Evolutionary conservation across 164 flowering plant genomes (phyloP).

Genomic region (Annona cherimola): DNA sequence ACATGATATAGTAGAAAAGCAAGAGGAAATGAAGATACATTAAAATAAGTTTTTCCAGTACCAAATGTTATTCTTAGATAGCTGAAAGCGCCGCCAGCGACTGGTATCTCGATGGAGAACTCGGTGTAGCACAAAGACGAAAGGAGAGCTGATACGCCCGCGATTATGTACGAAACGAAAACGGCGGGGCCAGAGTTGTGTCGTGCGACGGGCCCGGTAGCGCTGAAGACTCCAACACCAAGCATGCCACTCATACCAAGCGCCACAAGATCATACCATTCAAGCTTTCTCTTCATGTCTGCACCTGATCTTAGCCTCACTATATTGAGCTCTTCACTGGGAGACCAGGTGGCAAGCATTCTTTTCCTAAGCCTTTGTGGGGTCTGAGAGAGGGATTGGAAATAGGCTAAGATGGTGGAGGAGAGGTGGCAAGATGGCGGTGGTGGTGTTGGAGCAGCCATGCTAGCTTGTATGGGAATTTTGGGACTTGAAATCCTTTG

Average conservation of each 20-base stretch:
- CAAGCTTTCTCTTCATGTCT: slow-evolving; percentile 77
- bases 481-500: not conserved
- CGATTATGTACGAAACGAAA: slow-evolving; percentile 66
- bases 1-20: not conserved
- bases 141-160: slow-evolving; percentile 82
- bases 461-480: slow-evolving; percentile 2
- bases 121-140: slow-evolving; percentile 94
- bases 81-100: slow-evolving; percentile 97
- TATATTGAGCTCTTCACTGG: slow-evolving; percentile 69
- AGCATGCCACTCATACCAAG: slow-evolving; percentile 96
- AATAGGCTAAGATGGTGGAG: slow-evolving; percentile 23
- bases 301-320: slow-evolving; percentile 75
- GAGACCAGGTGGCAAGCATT: slow-evolving; percentile 71
- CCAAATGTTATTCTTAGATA: slow-evolving; percentile 87
- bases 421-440: slow-evolving; percentile 15
- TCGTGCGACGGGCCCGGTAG: slow-evolving; percentile 66
- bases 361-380: slow-evolving; percentile 62
- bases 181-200: slow-evolving; percentile 72
- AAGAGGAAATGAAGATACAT: not conserved
- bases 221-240: slow-evolving; percentile 90
- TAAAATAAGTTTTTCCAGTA: slow-evolving; percentile 12
- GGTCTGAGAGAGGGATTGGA: slow-evolving; percentile 52
- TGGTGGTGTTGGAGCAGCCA: slow-evolving; percentile 3
- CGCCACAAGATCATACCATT: slow-evolving; percentile 72
- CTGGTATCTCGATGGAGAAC: slow-evolving; percentile 79